Evolutionary conservation across 106 monocot genomes (phyloP).

Genomic region (Chionographis japonica): DNA sequence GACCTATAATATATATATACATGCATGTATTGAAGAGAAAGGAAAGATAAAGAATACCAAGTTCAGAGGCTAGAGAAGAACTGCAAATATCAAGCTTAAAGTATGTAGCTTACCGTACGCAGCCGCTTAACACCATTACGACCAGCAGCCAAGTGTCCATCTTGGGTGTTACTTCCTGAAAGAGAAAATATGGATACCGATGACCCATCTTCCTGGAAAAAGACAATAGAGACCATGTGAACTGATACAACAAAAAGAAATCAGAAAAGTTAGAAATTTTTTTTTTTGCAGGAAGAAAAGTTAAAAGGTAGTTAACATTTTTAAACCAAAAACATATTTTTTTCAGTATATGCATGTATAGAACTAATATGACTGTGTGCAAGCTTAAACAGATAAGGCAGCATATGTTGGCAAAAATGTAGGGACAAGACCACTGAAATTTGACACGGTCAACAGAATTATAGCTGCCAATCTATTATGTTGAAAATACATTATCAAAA

Average conservation of each 20-base stretch:
- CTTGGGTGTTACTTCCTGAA: slow-evolving; percentile 78
- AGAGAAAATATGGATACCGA: slow-evolving; percentile 94
- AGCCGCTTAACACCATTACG: slow-evolving; percentile 93
- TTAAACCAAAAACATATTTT: too few relatives aligned
- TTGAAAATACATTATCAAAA: too few relatives aligned
- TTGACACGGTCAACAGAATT: too few relatives aligned
- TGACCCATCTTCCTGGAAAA: slow-evolving; percentile 87
- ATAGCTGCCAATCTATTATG: too few relatives aligned
- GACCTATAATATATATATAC: not conserved
- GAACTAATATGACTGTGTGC: too few relatives aligned
- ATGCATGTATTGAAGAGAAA: too few relatives aligned
- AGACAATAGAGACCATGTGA: slow-evolving; percentile 9
- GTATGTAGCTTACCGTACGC: slow-evolving; percentile 56
- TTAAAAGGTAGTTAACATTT: not conserved
- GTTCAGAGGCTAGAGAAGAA: not conserved
- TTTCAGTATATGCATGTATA: too few relatives aligned
- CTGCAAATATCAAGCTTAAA: not conserved
- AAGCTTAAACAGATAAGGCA: too few relatives aligned
- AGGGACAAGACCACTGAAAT: too few relatives aligned
- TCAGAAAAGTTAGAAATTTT: not conserved
- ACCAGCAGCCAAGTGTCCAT: slow-evolving; percentile 80
- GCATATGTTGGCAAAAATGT: too few relatives aligned
- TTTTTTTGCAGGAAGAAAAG: not conserved
- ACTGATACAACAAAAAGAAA: slow-evolving; percentile 8
- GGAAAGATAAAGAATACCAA: not conserved